These are phyloP conservation scores for Arctostaphylos glauca DNA, from an alignment of 148 eudicot genomes.

Conservation along the genomic window DNA sequence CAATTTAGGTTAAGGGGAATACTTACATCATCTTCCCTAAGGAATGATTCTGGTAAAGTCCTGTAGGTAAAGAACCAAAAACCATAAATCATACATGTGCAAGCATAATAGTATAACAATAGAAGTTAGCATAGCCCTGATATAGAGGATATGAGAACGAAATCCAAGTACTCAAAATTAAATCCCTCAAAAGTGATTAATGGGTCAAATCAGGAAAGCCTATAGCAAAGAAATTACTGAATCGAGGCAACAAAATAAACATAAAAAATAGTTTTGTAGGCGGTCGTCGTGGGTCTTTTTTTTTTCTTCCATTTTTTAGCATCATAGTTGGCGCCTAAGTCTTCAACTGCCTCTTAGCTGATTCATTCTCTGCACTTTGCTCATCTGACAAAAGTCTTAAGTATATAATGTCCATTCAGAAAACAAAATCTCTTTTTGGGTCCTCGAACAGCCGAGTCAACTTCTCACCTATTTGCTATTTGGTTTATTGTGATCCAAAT, in stretches of 20 bases:
- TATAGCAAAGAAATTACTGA: neutral
- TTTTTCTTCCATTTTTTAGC: neutral
- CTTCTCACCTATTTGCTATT: neutral
- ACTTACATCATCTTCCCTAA: conserved; percentile 89
- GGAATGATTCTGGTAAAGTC: conserved; percentile 59
- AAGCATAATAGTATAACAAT: neutral
- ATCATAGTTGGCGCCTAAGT: neutral
- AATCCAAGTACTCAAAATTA: neutral
- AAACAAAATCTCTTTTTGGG: neutral
- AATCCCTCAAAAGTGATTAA: neutral
- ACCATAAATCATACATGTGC: neutral
- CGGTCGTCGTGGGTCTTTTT: neutral
- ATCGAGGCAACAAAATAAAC: neutral
- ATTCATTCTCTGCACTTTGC: neutral
- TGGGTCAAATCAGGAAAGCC: neutral
- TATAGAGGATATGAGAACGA: neutral
- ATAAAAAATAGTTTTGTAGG: neutral
- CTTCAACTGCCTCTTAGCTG: neutral
- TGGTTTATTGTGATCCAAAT: neutral
- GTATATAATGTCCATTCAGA: neutral
- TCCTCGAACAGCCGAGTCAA: neutral
- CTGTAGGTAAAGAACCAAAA: conserved; percentile 37
- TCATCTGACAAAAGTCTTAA: neutral
- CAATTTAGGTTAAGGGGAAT: neutral
- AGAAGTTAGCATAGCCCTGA: too few relatives aligned